Evolutionary conservation across 768 basidiomycete species (phyloP).

Genomic region (Podaxis sp.): DNA sequence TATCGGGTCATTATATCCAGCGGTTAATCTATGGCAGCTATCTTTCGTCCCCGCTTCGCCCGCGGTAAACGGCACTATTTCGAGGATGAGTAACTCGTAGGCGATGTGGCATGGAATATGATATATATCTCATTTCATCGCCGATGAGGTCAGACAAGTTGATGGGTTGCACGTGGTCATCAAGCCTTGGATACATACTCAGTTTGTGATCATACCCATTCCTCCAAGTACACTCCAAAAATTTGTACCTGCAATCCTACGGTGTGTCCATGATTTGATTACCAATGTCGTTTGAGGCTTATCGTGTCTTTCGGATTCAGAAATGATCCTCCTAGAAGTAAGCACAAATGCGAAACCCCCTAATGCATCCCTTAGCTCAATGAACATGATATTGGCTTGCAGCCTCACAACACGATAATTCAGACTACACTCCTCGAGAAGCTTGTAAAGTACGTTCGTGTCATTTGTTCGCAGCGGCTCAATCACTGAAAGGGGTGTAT

Average conservation of each 20-base stretch:
- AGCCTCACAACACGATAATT: conserved; percentile 93
- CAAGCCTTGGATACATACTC: neutral
- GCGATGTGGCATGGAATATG: neutral
- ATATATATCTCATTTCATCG: neutral
- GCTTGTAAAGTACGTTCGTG: conserved; percentile 59
- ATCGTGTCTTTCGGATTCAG: neutral
- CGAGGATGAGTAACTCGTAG: neutral
- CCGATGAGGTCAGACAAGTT: neutral
- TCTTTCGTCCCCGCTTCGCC: too few species aligned
- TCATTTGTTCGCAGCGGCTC: neutral
- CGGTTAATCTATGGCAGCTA: neutral
- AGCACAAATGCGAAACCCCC: conserved; percentile 10
- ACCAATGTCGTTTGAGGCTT: neutral
- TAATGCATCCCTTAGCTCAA: neutral
- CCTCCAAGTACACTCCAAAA: too few species aligned
- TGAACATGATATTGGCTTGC: conserved; percentile 7
- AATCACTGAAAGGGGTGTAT: conserved; percentile 12
- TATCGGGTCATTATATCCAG: neutral
- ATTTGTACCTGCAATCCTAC: neutral
- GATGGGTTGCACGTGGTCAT: conserved; percentile 4
- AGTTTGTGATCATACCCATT: neutral
- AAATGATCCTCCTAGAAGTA: conserved; percentile 88
- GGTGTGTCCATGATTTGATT: neutral
- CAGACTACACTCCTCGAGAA: conserved; percentile 87
- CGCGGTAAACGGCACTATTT: too few species aligned